Conservation (phyloP, 345 rosid species). For the Eucalyptus caleyi region DNA sequence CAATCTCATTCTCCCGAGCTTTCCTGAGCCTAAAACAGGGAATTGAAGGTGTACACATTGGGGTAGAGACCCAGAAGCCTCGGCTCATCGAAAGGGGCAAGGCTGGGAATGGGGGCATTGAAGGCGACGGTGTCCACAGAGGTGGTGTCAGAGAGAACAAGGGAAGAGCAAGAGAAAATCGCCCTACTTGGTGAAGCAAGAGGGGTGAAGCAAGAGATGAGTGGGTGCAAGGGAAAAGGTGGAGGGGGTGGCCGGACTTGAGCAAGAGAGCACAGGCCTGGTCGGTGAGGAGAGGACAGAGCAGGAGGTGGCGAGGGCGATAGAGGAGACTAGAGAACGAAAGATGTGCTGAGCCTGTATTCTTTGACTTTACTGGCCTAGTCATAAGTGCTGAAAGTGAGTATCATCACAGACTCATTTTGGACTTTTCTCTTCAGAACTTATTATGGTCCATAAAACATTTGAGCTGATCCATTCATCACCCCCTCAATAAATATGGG, state of each 20-base stretch:
- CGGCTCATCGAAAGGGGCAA: slow-evolving; percentile 5
- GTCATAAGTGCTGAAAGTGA: neutral
- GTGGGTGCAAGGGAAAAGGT: slow-evolving; percentile 10
- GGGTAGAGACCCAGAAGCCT: slow-evolving; percentile 7
- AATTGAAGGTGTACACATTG: slow-evolving; percentile 15
- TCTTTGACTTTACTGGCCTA: neutral
- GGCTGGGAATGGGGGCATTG: slow-evolving; percentile 7
- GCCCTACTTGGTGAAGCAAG: slow-evolving; percentile 6
- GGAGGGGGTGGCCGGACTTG: slow-evolving; percentile 14
- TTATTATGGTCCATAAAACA: neutral
- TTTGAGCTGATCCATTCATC: neutral
- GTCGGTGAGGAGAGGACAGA: slow-evolving; percentile 4
- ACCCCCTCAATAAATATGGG: neutral
- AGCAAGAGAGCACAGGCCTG: slow-evolving; percentile 15
- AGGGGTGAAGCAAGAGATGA: slow-evolving; percentile 20
- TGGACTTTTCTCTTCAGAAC: neutral
- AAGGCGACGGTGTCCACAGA: slow-evolving; percentile 7
- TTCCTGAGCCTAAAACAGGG: slow-evolving; percentile 6
- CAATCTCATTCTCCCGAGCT: slow-evolving; percentile 1
- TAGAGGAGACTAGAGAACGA: neutral
- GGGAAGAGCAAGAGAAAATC: slow-evolving; percentile 2
- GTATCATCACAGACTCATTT: neutral
- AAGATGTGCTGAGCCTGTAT: neutral
- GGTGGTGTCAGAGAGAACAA: slow-evolving; percentile 13
- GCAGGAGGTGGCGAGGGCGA: neutral